These are phyloP conservation scores for Cyberlindnera maritima DNA, from an alignment of 805 yeast species.

Conservation along the genomic window DNA sequence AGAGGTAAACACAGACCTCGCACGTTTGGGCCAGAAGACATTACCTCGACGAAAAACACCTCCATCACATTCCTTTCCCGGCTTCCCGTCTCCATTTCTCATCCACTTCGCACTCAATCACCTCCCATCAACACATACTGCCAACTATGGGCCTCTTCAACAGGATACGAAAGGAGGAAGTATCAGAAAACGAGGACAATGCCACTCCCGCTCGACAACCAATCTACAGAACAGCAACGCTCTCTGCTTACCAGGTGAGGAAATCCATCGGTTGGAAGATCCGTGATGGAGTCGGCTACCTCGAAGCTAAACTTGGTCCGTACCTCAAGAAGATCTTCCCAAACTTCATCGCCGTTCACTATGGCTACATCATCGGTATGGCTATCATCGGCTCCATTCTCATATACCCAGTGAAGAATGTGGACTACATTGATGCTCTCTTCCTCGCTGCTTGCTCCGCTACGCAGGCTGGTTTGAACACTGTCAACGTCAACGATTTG, in stretches of 20 bases:
- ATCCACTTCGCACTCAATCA: neutral
- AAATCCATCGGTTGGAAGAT: conserved; percentile 39
- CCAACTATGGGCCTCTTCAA: conserved; percentile 1
- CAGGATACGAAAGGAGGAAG: neutral
- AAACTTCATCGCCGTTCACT: conserved; percentile 58
- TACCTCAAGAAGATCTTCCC: conserved; percentile 39
- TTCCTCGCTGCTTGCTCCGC: conserved; percentile 74
- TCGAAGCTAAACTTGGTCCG: conserved; percentile 33
- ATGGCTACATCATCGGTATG: conserved; percentile 62
- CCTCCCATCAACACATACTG: neutral
- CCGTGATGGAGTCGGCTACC: conserved; percentile 35
- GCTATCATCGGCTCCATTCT: conserved; percentile 68
- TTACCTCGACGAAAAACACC: no score
- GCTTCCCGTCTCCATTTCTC: no score
- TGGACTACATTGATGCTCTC: conserved; percentile 71
- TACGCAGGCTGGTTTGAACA: conserved; percentile 91
- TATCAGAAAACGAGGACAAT: neutral
- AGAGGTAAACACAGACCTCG: no score
- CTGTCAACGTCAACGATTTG: conserved; percentile 64
- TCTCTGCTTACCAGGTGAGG: conserved; percentile 21
- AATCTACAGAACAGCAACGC: conserved; percentile 12
- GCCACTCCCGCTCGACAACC: neutral
- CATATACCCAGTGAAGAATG: conserved; percentile 69
- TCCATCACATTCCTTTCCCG: no score
- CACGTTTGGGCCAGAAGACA: no score